These are phyloP conservation scores for Gossypium schwendimanii DNA, from an alignment of 441 rosid species.

Conservation along the genomic window DNA sequence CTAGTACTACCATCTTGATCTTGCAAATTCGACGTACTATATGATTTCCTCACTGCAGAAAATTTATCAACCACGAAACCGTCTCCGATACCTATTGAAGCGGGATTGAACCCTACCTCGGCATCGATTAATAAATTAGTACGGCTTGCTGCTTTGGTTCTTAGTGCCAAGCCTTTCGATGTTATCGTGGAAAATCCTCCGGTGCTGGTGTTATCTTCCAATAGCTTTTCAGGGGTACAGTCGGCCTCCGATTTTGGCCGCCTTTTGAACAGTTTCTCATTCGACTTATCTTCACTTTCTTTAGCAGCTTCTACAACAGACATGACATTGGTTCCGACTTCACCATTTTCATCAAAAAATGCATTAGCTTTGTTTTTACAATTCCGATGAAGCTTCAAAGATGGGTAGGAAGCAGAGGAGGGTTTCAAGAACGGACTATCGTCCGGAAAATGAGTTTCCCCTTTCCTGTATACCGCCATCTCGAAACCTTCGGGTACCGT, in stretches of 20 bases:
- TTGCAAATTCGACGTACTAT: conserved; percentile 54
- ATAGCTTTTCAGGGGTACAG: conserved; percentile 35
- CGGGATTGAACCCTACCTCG: conserved; percentile 25
- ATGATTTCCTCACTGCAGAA: conserved; percentile 46
- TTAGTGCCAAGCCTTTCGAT: conserved; percentile 48
- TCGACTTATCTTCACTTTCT: conserved; percentile 31
- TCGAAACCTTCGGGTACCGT: conserved; percentile 39
- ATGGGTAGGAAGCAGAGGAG: conserved; percentile 27
- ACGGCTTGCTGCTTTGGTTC: conserved; percentile 42
- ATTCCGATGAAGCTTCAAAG: conserved; percentile 46
- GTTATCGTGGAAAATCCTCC: conserved; percentile 35
- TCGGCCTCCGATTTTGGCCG: neutral
- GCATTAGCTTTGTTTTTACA: conserved; percentile 58
- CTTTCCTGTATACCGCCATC: conserved; percentile 34
- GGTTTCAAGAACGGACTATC: conserved; percentile 30
- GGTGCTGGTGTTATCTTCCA: conserved; percentile 38
- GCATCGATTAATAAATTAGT: conserved; percentile 24
- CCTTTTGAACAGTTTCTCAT: conserved; percentile 42
- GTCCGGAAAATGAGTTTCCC: conserved; percentile 23
- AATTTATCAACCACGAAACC: conserved; percentile 24
- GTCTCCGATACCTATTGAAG: conserved; percentile 32
- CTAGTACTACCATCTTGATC: conserved; percentile 37
- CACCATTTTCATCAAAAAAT: conserved; percentile 36
- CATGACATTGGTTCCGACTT: conserved; percentile 13
- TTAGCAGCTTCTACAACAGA: conserved; percentile 12